phyloP scores from a whole-genome alignment of 495 filamentous ascomycete species.

The Aspergillus affinis region DNA sequence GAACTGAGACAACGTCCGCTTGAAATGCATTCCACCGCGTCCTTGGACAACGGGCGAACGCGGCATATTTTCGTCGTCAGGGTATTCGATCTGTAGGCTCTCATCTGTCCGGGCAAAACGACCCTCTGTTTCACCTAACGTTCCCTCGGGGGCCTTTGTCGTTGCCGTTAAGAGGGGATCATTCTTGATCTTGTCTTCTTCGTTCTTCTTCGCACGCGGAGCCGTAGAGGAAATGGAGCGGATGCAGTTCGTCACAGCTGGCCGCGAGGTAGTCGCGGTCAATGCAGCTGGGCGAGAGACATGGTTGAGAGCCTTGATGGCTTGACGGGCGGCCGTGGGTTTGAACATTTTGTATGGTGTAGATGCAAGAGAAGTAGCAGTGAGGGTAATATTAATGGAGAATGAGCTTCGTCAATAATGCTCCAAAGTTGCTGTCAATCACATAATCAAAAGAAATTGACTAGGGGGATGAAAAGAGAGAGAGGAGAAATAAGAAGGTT shows the following conservation, averaged over 20 bases:
- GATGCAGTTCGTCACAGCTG: constrained; percentile 15
- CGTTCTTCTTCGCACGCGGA: constrained; percentile 24
- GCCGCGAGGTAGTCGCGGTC: constrained; percentile 12
- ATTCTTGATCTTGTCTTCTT: constrained; percentile 26
- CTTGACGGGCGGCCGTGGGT: constrained; percentile 31
- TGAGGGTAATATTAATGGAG: neutral
- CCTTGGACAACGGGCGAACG: constrained; percentile 65
- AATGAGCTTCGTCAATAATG: constrained; percentile 1
- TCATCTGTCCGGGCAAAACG: constrained; percentile 76
- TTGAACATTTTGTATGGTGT: constrained; percentile 32
- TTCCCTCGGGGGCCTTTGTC: constrained; percentile 31
- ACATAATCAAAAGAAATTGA: neutral
- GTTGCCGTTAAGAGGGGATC: constrained; percentile 33
- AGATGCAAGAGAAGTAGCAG: neutral
- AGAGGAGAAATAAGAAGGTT: neutral
- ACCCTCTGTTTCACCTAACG: constrained; percentile 40
- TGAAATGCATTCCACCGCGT: constrained; percentile 67
- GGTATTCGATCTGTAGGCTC: constrained; percentile 72
- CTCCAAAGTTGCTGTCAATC: neutral
- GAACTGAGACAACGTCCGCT: constrained; percentile 71
- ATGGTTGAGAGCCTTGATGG: constrained; percentile 26
- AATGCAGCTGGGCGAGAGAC: constrained; percentile 25
- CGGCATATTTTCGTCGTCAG: constrained; percentile 67
- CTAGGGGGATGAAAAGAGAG: neutral
- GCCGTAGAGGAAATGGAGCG: constrained; percentile 34